Conservation (phyloP, 2,329 filamentous ascomycete species). For the Colletotrichum caudatum region DNA sequence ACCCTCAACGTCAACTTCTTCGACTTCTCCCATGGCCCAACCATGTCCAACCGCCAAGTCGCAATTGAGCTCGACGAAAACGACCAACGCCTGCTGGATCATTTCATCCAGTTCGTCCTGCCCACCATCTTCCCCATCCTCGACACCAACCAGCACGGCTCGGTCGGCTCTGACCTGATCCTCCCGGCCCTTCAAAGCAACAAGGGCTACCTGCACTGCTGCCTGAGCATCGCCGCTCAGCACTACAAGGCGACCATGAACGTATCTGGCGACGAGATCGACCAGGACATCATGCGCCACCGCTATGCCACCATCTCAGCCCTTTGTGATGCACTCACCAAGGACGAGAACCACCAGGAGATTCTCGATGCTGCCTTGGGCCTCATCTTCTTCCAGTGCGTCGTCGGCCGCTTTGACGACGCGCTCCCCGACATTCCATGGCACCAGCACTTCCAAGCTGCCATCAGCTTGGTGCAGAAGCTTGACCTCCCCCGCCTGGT, state of each 20-base stretch:
- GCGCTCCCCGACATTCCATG: constrained; percentile 91
- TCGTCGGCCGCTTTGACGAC: constrained; percentile 88
- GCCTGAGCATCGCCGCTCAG: constrained; percentile 90
- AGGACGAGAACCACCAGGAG: constrained; percentile 84
- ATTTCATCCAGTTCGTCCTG: constrained; percentile 90
- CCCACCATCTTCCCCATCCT: constrained; percentile 92
- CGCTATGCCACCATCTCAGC: constrained; percentile 88
- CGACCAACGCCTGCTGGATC: constrained; percentile 87
- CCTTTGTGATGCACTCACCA: constrained; percentile 83
- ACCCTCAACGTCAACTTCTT: constrained; percentile 83
- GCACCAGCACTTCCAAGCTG: constrained; percentile 97
- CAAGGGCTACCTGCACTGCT: constrained; percentile 95
- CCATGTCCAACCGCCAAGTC: constrained; percentile 73
- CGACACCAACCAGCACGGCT: constrained; percentile 89
- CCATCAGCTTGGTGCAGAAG: constrained; percentile 84
- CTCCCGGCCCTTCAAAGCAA: constrained; percentile 90
- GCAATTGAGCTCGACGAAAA: constrained; percentile 87
- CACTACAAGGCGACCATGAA: constrained; percentile 86
- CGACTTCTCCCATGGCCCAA: constrained; percentile 78
- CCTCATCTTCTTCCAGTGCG: constrained; percentile 96
- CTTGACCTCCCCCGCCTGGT: constrained; percentile 81
- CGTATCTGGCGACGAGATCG: constrained; percentile 77
- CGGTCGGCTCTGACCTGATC: constrained; percentile 83
- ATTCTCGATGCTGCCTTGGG: constrained; percentile 93
- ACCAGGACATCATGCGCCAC: constrained; percentile 92